Evolutionary conservation across 2,329 filamentous ascomycete species (phyloP).

Genomic region (Karstenula rhodostoma): DNA sequence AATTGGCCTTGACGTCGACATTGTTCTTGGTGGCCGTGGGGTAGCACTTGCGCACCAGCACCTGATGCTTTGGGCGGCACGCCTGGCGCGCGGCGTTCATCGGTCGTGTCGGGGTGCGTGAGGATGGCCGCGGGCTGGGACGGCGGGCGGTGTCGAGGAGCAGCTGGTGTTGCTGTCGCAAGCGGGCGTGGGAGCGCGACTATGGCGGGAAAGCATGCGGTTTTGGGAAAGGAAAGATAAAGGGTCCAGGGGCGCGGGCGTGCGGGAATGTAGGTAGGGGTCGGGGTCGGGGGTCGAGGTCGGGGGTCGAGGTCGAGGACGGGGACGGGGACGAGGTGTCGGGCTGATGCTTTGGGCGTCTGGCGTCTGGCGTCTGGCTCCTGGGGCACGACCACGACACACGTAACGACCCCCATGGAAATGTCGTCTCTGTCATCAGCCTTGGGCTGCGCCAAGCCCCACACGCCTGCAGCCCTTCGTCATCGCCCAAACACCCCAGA

Average conservation of each 20-base stretch:
- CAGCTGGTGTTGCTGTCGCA: neutral
- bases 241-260: conserved; percentile 8
- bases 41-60: conserved; percentile 95
- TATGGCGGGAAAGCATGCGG: conserved; percentile 13
- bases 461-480: conserved; percentile 2
- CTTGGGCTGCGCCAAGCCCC: conserved; percentile 16
- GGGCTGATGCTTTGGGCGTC: too few relatives aligned
- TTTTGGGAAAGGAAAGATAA: conserved; percentile 12
- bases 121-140: neutral
- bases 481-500: conserved; percentile 15
- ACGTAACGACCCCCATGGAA: conserved; percentile 27
- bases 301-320: too few relatives aligned
- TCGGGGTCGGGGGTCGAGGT: conserved; percentile 9
- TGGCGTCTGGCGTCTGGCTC: too few relatives aligned
- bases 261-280: conserved; percentile 16
- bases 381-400: too few relatives aligned
- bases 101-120: conserved; percentile 17
- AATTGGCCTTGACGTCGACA: conserved; percentile 93
- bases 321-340: too few relatives aligned
- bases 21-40: conserved; percentile 86
- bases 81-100: conserved; percentile 68
- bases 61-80: conserved; percentile 92
- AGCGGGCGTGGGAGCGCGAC: conserved; percentile 1
- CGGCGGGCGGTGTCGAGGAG: neutral
- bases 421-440: conserved; percentile 26